Conservation (phyloP, 352 stramenopile genomes). For the Pythium brassicae region DNA sequence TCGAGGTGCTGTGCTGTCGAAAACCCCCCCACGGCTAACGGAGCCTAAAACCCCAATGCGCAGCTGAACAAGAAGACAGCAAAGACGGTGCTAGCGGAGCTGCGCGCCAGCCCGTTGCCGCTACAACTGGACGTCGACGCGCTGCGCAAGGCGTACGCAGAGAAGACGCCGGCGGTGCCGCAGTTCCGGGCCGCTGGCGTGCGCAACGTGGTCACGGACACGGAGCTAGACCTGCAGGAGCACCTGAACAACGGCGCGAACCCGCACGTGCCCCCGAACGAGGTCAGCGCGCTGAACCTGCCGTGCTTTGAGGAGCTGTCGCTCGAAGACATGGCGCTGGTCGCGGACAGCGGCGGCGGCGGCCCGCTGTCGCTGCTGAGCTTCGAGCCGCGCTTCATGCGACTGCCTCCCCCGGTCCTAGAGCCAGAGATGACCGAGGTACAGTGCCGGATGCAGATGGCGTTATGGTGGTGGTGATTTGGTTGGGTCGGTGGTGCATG, state of each 20-base stretch:
- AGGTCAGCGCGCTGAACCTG: constrained; percentile 64
- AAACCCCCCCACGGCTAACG: too few species aligned
- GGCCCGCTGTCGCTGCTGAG: constrained; percentile 74
- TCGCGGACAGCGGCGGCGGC: constrained; percentile 24
- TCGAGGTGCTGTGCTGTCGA: too few species aligned
- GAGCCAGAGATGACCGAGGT: constrained; percentile 81
- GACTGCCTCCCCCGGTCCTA: constrained; percentile 76
- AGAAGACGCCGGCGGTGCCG: constrained; percentile 70
- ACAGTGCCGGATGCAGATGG: neutral
- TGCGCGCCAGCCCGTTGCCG: constrained; percentile 45
- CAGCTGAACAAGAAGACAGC: constrained; percentile 66
- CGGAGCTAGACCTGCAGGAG: constrained; percentile 77
- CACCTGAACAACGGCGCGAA: constrained; percentile 79
- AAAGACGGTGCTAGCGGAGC: constrained; percentile 64
- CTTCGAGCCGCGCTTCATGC: constrained; percentile 89
- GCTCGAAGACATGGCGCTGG: constrained; percentile 66
- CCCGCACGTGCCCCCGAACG: constrained; percentile 58
- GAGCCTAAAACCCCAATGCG: too few species aligned
- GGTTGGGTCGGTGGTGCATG: neutral
- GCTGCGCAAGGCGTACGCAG: constrained; percentile 61
- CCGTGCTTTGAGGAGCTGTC: constrained; percentile 70
- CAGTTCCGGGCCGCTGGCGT: constrained; percentile 77
- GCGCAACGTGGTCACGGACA: constrained; percentile 75
- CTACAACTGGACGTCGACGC: constrained; percentile 60
- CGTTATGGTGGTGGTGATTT: neutral